Base-by-base conservation (phyloP, 2,329 filamentous ascomycete genomes). In the Aureobasidium vineae region DNA sequence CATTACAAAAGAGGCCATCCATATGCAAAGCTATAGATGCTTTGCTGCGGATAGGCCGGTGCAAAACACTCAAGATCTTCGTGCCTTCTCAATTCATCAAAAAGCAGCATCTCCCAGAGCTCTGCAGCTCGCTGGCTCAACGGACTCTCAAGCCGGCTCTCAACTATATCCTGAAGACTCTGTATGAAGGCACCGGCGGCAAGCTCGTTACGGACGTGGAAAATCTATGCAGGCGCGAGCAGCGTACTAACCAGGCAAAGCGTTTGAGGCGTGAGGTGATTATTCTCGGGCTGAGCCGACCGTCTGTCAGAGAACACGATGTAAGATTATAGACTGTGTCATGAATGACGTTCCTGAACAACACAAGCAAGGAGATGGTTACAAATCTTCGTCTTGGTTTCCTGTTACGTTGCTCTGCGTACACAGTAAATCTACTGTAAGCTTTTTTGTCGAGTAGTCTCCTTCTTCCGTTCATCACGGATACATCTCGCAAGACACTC, bases 401-500 rank as follows among this genome's bases (percentile, higher is more conserved):
- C 52, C 28, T 38, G 28, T 54, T 38, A 54, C 52, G 52, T 54
- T 54, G 28, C 28, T 54, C 52, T 54, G 28, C 19, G 52, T 54
- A 54, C 52, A 54, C 15, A 28, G 28, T 38, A 54, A 54, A n/a
- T 54, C 38, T 11, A 54, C 28, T 54, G 6, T 54, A 54, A 54
- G 52, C 52, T 54, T 54, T 54, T 54, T 54, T 28, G 52, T 54
- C 36, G 28, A 54, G 10, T 38, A 54, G 52, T 54, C 52, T 54
- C 52, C 52, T 54, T 54, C 52, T 54, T 54, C 28, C 13, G 28
- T 54, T 54, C 13, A 54, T 54, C 28, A 54, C 52, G 28, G 52
- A 54, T 28, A 54, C 52, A n/a, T 54, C 52, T 54, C 28, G 11
- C 11, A 54, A 54, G 13, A 33, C 52, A 54, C 52, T 54, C 19